Percentiles rank a stretch among this genome's conserved stretches.
Evolutionary conservation across 2,329 filamentous ascomycete genomes (phyloP).

Genomic region (Arthroderma uncinatum): DNA sequence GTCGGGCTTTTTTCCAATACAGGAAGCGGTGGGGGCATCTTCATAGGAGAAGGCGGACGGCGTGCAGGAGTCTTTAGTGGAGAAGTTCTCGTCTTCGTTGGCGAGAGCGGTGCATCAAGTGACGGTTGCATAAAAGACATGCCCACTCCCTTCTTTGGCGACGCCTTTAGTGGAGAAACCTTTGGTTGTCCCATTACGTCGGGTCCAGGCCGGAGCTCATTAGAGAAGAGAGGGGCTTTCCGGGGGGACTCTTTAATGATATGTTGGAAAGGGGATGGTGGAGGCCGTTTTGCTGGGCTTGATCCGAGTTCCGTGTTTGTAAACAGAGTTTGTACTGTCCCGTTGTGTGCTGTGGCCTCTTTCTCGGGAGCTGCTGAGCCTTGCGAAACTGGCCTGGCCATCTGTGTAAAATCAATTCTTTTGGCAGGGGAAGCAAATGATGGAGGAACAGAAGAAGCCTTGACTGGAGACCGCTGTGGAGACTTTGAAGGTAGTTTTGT

Average conservation of each 20-base stretch:
- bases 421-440: constrained; percentile 28
- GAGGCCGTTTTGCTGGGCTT: constrained; percentile 37
- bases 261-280: constrained; percentile 35
- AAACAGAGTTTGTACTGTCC: constrained; percentile 15
- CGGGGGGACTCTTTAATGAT: constrained; percentile 33
- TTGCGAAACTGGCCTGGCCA: constrained; percentile 2
- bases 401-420: constrained; percentile 26
- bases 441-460: constrained; percentile 19
- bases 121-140: constrained; percentile 28
- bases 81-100: constrained; percentile 27
- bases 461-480: constrained; percentile 27
- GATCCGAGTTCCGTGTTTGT: constrained; percentile 28
- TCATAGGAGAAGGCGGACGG: constrained; percentile 32
- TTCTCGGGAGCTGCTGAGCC: background rate
- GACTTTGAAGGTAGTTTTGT: constrained; percentile 26
- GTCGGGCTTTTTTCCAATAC: background rate
- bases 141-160: constrained; percentile 33
- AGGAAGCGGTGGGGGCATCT: constrained; percentile 14
- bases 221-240: constrained; percentile 22
- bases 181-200: background rate
- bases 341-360: background rate
- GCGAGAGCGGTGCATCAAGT: constrained; percentile 25
- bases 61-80: constrained; percentile 37
- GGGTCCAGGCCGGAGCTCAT: constrained; percentile 12
- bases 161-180: constrained; percentile 33